These are phyloP conservation scores for Syzygium oleosum DNA, from an alignment of 345 rosid species.

Conservation along the genomic window DNA sequence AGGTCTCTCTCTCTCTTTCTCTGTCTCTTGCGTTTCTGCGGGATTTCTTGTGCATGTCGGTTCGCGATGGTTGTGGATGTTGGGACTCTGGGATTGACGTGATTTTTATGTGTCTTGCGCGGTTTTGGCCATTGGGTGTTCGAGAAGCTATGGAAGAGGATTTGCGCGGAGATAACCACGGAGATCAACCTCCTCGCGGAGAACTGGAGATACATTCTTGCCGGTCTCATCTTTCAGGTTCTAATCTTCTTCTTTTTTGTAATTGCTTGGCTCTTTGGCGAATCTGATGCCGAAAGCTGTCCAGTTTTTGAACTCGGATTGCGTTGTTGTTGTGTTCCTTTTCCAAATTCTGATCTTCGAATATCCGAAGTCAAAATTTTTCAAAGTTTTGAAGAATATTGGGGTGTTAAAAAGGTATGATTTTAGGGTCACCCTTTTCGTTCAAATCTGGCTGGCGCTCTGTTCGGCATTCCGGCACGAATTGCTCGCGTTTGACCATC, in stretches of 20 bases:
- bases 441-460: background rate
- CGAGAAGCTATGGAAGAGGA: conserved; percentile 84
- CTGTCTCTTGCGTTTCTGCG: background rate
- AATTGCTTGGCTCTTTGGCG: background rate
- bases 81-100: background rate
- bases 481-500: background rate
- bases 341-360: background rate
- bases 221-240: conserved; percentile 91
- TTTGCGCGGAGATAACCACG: conserved; percentile 67
- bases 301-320: background rate
- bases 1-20: conserved; percentile 24
- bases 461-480: background rate
- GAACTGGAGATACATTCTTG: conserved; percentile 86
- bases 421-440: background rate
- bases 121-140: conserved; percentile 6
- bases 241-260: background rate
- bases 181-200: conserved; percentile 80
- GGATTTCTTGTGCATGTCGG: background rate
- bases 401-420: background rate
- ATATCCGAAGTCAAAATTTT: background rate
- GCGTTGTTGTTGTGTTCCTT: background rate
- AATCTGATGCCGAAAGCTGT: background rate
- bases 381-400: background rate
- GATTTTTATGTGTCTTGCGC: conserved; percentile 12
- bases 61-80: background rate